Evolutionary conservation across 2,329 filamentous ascomycete species (phyloP).

Genomic region (Emericellopsis cladophorae): DNA sequence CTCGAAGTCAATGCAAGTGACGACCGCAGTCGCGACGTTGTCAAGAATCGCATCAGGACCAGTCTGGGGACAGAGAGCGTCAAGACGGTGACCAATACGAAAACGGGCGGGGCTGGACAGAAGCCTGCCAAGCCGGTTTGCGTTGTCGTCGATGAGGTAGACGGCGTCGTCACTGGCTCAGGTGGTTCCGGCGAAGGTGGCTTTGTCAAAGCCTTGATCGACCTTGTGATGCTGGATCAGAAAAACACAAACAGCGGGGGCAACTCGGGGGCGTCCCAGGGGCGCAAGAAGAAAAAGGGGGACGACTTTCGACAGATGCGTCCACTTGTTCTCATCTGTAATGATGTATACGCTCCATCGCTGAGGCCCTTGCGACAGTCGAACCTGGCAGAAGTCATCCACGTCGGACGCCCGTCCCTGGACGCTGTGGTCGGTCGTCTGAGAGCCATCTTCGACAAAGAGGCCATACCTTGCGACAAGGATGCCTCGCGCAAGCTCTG

Average conservation of each 20-base stretch:
- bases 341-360: constrained; percentile 89
- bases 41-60: constrained; percentile 82
- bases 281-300: constrained; percentile 54
- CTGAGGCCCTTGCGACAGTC: constrained; percentile 79
- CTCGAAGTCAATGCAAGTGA: constrained; percentile 98
- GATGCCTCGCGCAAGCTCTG: constrained; percentile 80
- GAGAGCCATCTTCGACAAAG: constrained; percentile 74
- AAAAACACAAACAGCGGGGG: constrained; percentile 40
- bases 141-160: constrained; percentile 91
- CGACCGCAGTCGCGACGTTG: constrained; percentile 78
- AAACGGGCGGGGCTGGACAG: constrained; percentile 38
- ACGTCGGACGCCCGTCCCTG: constrained; percentile 77
- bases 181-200: constrained; percentile 75
- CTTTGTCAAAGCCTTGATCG: constrained; percentile 89
- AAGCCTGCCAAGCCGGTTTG: constrained; percentile 80
- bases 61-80: constrained; percentile 92
- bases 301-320: constrained; percentile 81
- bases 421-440: constrained; percentile 76
- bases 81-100: constrained; percentile 54
- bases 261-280: background rate
- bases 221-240: constrained; percentile 76
- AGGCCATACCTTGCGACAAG: constrained; percentile 77
- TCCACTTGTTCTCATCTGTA: constrained; percentile 89
- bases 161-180: constrained; percentile 78
- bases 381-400: constrained; percentile 74